These are phyloP conservation scores for Adansonia digitata DNA, from an alignment of 345 rosid species.

Conservation along the genomic window DNA sequence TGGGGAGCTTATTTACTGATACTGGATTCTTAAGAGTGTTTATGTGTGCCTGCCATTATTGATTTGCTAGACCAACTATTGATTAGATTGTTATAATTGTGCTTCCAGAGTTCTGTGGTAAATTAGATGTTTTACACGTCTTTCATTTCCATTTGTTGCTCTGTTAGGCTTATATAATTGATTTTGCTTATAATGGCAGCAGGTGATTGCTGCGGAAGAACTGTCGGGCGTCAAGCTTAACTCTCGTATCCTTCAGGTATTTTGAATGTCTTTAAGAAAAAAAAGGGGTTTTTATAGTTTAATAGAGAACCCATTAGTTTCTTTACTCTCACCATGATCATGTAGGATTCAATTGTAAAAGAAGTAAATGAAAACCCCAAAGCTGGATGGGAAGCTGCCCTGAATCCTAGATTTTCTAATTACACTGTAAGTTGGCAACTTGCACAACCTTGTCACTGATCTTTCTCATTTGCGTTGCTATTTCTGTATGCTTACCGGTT, in stretches of 20 bases:
- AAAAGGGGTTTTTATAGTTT: neutral
- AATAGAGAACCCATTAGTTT: slow-evolving; percentile 2
- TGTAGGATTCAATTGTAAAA: slow-evolving; percentile 73
- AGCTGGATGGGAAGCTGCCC: slow-evolving; percentile 89
- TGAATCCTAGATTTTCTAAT: slow-evolving; percentile 63
- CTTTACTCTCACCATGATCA: slow-evolving; percentile 10
- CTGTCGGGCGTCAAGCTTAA: slow-evolving; percentile 57
- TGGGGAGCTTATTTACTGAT: neutral
- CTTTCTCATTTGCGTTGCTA: neutral
- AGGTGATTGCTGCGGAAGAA: slow-evolving; percentile 40
- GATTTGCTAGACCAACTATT: neutral
- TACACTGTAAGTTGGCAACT: slow-evolving; percentile 51
- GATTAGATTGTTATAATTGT: neutral
- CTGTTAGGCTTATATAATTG: neutral
- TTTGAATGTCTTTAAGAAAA: neutral
- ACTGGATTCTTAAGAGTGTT: neutral
- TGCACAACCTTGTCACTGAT: slow-evolving; percentile 9
- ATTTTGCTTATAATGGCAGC: slow-evolving; percentile 19
- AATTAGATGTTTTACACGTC: neutral
- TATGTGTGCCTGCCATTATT: neutral
- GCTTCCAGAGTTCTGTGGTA: neutral
- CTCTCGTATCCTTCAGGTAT: slow-evolving; percentile 81
- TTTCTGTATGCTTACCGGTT: neutral
- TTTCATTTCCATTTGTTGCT: neutral
- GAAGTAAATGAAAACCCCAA: slow-evolving; percentile 62